Conservation (phyloP, 805 yeast genomes). For the Cyberlindnera sargentensis region DNA sequence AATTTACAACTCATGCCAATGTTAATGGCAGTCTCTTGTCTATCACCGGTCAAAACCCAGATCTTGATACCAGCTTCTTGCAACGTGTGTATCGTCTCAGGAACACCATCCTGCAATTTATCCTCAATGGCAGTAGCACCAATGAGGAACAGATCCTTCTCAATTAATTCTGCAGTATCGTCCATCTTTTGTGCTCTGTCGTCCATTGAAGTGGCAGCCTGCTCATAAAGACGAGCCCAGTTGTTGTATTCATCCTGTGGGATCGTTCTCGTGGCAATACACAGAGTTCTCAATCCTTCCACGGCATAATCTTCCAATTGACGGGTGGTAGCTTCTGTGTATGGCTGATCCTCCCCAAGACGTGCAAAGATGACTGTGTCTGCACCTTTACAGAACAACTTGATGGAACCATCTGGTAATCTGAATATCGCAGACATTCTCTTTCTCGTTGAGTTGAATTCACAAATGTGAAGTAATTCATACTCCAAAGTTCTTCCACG, state of each 20-base stretch:
- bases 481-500: constrained; percentile 46
- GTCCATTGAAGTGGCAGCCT: constrained; percentile 77
- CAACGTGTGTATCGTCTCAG: constrained; percentile 90
- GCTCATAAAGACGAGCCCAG: constrained; percentile 64
- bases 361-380: constrained; percentile 93
- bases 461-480: constrained; percentile 85
- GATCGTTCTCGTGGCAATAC: constrained; percentile 80
- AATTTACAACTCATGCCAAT: constrained; percentile 98
- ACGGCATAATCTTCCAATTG: constrained; percentile 96
- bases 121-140: constrained; percentile 99
- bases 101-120: constrained; percentile 95
- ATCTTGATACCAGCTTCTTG: constrained; percentile 96
- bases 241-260: constrained; percentile 67
- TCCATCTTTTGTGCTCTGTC: constrained; percentile 73
- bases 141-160: constrained; percentile 64
- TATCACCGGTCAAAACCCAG: constrained; percentile 97
- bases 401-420: constrained; percentile 88
- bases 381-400: constrained; percentile 94
- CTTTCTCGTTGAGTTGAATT: constrained; percentile 94
- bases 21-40: constrained; percentile 97
- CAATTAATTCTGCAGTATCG: constrained; percentile 84
- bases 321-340: constrained; percentile 70
- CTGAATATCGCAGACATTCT: constrained; percentile 95
- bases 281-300: constrained; percentile 90
- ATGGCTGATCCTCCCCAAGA: constrained; percentile 64